These are phyloP conservation scores for Trichosporon coremiiforme DNA, from an alignment of 1,284 basidiomycete genomes.

Conservation along the genomic window DNA sequence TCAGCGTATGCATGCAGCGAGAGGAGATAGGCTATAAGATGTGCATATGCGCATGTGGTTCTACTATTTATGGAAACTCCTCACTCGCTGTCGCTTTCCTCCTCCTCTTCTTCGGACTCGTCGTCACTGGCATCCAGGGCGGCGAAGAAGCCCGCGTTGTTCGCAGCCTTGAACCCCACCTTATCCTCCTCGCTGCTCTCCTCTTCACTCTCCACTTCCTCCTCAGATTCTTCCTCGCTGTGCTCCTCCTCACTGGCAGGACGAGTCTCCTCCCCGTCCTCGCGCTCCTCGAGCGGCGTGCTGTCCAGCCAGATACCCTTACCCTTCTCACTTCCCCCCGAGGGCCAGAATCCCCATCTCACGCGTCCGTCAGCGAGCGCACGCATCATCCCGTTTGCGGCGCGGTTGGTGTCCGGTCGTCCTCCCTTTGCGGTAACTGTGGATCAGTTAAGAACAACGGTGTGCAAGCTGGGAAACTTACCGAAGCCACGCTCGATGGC, in stretches of 20 bases:
- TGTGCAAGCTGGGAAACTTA: constrained; percentile 28
- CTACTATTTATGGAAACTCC: too few relatives aligned
- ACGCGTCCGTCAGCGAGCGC: constrained; percentile 75
- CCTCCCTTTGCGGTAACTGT: constrained; percentile 82
- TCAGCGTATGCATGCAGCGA: neutral
- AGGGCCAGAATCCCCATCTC: constrained; percentile 83
- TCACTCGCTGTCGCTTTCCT: constrained; percentile 5
- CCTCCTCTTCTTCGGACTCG: constrained; percentile 36
- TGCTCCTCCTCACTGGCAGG: constrained; percentile 31
- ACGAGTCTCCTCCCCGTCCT: neutral
- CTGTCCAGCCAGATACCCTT: constrained; percentile 35
- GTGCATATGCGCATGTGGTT: neutral
- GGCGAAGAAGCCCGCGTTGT: constrained; percentile 50
- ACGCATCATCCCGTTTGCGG: constrained; percentile 81
- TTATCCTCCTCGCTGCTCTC: constrained; percentile 21
- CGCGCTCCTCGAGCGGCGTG: constrained; percentile 34
- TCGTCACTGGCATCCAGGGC: constrained; percentile 50
- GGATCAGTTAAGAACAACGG: neutral
- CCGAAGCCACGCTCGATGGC: constrained; percentile 72
- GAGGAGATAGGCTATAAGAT: neutral
- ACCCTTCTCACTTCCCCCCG: constrained; percentile 29
- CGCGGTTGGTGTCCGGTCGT: constrained; percentile 79
- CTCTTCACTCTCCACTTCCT: constrained; percentile 12
- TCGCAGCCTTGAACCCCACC: constrained; percentile 20
- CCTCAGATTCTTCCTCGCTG: constrained; percentile 36